phyloP scores from a whole-genome alignment of 2,329 filamentous ascomycete species.

The Eutypella sp. region DNA sequence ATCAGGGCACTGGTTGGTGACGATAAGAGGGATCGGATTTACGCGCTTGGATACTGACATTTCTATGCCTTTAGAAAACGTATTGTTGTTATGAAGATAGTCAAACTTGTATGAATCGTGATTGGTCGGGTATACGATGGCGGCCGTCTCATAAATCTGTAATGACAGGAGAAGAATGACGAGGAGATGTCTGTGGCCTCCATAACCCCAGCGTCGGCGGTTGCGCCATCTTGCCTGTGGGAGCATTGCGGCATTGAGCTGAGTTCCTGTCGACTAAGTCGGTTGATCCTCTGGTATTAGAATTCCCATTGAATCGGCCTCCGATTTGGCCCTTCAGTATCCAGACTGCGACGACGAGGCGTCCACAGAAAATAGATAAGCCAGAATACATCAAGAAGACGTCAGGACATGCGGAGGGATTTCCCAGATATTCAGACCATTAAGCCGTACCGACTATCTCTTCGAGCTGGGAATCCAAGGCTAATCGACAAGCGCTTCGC shows the following conservation, averaged over 20 bases:
- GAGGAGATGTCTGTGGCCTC: constrained; percentile 3
- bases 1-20: constrained; percentile 68
- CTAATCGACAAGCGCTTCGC: not conserved
- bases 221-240: not conserved
- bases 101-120: constrained; percentile 25
- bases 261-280: too few relatives aligned
- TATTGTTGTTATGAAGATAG: constrained; percentile 19
- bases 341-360: too few relatives aligned
- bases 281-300: too few relatives aligned
- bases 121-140: constrained; percentile 24
- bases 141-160: constrained; percentile 9
- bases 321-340: not conserved
- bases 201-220: not conserved
- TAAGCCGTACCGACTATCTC: not conserved
- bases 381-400: constrained; percentile 8
- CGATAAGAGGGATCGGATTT: constrained; percentile 49
- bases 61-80: constrained; percentile 14
- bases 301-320: not conserved
- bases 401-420: too few relatives aligned
- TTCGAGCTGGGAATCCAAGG: not conserved
- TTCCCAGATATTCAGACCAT: too few relatives aligned
- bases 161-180: constrained; percentile 13
- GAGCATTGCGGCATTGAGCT: too few relatives aligned
- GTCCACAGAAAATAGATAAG: not conserved
- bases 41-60: constrained; percentile 23